Evolutionary conservation across 768 basidiomycete species (phyloP), one percentile per base, ranked within the genome.

Genomic region (Termitomyces sp.): DNA sequence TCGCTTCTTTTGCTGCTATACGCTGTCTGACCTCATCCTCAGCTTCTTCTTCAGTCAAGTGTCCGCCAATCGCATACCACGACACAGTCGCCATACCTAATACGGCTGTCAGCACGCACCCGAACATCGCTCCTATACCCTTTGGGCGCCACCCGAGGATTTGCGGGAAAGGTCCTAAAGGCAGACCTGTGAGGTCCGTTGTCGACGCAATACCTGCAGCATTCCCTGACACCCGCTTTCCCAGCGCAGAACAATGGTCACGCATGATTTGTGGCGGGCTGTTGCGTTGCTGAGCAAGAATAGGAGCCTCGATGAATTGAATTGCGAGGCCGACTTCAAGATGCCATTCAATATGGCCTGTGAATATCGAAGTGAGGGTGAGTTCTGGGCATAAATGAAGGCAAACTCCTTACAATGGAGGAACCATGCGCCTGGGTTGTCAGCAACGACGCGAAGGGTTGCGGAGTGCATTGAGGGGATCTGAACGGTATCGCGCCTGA

Each of bases 381-480:
- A 37, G 26, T 2, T 9, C 4, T 20, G 8, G 6, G 4, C 20
- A 26, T 8, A 20, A 8, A 44, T 12, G 31, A 20, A 24, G 4
- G 26, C 29, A 48, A 44, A 33, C 7, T 45, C 75, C 86, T 55
- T 66, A 87, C 86, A 93, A 69, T 92, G 90, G 69, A 93, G 81
- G 61, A 93, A 70, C 90, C 92, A 95, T 8, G 81, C 86, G 12
- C 96, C 96, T 1, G 96, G 96, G 72, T 98, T 98, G 69, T 98
- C 91, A 1, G 92, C 92, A 48, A 87, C 74, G 64, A 94, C 71
- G 22, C 93, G 84, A 46, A 99, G 73, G 0, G 89, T 90, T 12
- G 81, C 88, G 3, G 85, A 85, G 20, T 81, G 72, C 58, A 78
- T 78, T 4, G 84, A 78, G 3, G 90, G 88, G 51, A 97, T 83